Evolutionary conservation across 2,329 filamentous ascomycete genomes (phyloP).

Genomic region (Xylariaceae sp.): DNA sequence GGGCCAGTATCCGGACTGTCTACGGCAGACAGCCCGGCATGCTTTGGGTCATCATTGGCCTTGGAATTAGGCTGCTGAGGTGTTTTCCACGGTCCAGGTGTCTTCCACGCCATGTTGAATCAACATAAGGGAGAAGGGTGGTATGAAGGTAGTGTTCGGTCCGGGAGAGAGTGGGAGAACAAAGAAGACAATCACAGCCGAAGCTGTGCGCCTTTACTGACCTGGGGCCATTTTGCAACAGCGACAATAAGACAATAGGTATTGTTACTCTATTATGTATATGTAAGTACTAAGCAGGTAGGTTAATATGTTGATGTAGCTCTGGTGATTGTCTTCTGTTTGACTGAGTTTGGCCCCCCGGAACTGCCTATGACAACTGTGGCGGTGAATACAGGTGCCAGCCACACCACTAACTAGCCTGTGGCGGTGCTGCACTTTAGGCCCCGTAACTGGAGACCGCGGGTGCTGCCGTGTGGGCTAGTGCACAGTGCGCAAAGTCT

Average conservation of each 20-base stretch:
- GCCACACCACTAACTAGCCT: too few species aligned
- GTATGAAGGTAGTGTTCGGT: constrained; percentile 13
- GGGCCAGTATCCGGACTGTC: constrained; percentile 38
- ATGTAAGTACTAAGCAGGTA: not conserved
- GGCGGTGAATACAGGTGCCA: too few species aligned
- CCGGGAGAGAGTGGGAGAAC: constrained; percentile 30
- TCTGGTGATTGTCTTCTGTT: too few species aligned
- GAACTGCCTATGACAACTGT: too few species aligned
- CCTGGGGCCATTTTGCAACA: constrained; percentile 42
- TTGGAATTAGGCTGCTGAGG: constrained; percentile 40
- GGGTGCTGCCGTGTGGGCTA: too few species aligned
- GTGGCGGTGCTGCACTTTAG: too few species aligned
- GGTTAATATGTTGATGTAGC: too few species aligned
- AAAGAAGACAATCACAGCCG: constrained; percentile 46
- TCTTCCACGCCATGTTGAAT: constrained; percentile 50
- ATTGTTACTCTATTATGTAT: constrained; percentile 2
- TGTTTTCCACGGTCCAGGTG: constrained; percentile 47
- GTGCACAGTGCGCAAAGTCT: too few species aligned
- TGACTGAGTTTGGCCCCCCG: too few species aligned
- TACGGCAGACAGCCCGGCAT: constrained; percentile 47
- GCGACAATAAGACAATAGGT: constrained; percentile 13
- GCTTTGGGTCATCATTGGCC: constrained; percentile 46
- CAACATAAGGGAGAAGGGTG: constrained; percentile 15
- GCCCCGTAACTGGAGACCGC: too few species aligned
- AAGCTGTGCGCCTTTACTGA: constrained; percentile 48